A percentile compares a stretch with the other conserved stretches of the same genome.
Evolutionary conservation across 2,329 filamentous ascomycete genomes (phyloP).

Genomic region (Rutstroemia sp.): DNA sequence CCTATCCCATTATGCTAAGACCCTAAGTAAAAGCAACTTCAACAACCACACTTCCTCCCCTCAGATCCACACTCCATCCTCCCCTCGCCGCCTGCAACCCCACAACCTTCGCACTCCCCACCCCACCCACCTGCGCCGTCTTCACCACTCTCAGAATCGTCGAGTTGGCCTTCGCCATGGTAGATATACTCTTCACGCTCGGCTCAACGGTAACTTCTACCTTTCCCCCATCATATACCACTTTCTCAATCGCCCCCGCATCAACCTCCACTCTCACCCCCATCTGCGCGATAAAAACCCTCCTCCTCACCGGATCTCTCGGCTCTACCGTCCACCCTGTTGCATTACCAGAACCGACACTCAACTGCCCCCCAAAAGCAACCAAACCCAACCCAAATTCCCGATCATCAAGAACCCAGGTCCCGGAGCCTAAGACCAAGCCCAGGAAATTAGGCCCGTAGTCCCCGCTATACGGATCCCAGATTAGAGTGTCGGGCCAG

Average conservation of each 20-base stretch:
- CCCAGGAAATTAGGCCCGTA: conserved; percentile 50
- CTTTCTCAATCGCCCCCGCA: conserved; percentile 35
- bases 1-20: too few relatives aligned
- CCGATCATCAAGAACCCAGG: conserved; percentile 40
- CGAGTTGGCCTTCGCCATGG: not conserved
- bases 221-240: conserved; percentile 28
- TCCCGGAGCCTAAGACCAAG: conserved; percentile 40
- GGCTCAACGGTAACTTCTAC: conserved; percentile 5
- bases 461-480: conserved; percentile 51
- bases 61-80: conserved; percentile 9
- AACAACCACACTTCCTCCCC: conserved; percentile 9
- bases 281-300: conserved; percentile 41
- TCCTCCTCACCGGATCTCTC: conserved; percentile 39
- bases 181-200: conserved; percentile 4
- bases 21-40: conserved; percentile 20
- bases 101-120: not conserved
- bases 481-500: conserved; percentile 45
- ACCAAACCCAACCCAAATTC: conserved; percentile 35
- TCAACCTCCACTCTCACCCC: conserved; percentile 36
- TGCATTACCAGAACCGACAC: conserved; percentile 12
- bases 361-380: conserved; percentile 41
- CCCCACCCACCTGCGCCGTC: conserved; percentile 6
- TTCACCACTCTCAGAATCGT: conserved; percentile 12
- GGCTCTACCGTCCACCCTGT: conserved; percentile 30
- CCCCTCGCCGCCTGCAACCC: not conserved